Conservation (phyloP, 2,329 filamentous ascomycete genomes). For the Capronia americana region DNA sequence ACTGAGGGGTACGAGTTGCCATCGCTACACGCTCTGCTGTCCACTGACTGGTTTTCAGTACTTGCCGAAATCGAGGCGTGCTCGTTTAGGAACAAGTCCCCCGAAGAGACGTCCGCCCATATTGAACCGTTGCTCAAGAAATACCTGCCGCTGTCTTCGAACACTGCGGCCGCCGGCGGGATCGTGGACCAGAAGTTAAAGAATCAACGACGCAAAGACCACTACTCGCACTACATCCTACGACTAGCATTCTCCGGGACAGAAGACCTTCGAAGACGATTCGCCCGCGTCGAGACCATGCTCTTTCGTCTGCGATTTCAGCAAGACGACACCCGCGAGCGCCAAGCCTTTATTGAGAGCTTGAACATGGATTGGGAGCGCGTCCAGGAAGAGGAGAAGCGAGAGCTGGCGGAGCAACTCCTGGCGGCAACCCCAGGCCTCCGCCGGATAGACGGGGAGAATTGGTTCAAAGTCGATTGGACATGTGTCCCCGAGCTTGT, state of each 20-base stretch:
- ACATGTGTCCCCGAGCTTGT: slow-evolving; percentile 89
- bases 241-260: slow-evolving; percentile 90
- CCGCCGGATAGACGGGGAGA: slow-evolving; percentile 72
- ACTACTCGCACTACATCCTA: slow-evolving; percentile 97
- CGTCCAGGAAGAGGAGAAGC: slow-evolving; percentile 80
- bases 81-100: slow-evolving; percentile 87
- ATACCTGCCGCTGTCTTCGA: slow-evolving; percentile 79
- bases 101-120: slow-evolving; percentile 79
- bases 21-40: slow-evolving; percentile 16
- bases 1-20: slow-evolving; percentile 68
- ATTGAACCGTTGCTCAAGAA: slow-evolving; percentile 89
- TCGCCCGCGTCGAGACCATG: slow-evolving; percentile 84
- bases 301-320: slow-evolving; percentile 84
- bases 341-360: slow-evolving; percentile 74
- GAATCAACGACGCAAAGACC: slow-evolving; percentile 86
- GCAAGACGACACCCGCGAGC: slow-evolving; percentile 75
- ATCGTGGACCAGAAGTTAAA: slow-evolving; percentile 61
- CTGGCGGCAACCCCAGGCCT: slow-evolving; percentile 61
- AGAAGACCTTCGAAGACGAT: slow-evolving; percentile 85
- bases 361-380: slow-evolving; percentile 85
- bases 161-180: slow-evolving; percentile 66
- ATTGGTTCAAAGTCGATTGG: slow-evolving; percentile 97
- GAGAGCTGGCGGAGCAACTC: slow-evolving; percentile 67
- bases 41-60: slow-evolving; percentile 40
- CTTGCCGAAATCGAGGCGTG: slow-evolving; percentile 76